Evolutionary conservation across 2,329 filamentous ascomycete species (phyloP), one percentile per base, ranked within the genome.

Genomic region (Arthrobotrys sinensis): DNA sequence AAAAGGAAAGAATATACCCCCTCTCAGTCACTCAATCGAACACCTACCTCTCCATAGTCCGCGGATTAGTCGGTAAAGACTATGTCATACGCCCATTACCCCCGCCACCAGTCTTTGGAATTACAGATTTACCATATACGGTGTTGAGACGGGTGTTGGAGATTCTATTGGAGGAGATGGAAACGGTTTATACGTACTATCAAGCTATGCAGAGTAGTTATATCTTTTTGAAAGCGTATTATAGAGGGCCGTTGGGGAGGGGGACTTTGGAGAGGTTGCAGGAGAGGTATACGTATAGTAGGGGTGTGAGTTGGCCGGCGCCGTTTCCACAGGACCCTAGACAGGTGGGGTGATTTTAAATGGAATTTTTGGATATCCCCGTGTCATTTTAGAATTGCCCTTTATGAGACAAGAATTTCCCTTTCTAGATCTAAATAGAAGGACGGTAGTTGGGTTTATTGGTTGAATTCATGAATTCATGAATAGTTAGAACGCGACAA

Each of bases 221-320:
- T 55, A 24, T 57, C 1, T 77, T 77, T 53, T 36, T 77, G 46
- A 77, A 77, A 24, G 73, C 57, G 48, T 64, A 68, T 46, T 75
- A 67, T 63, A 52, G 62, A 8, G 52, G 53, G 5, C 48, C 65
- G 0, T 28, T 75, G 43, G 53, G n/a, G 16, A 62, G 63, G 36
- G 52, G 24, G 32, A 75, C 52, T 12, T 45, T 75, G 63, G 63
- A 50, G 40, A 68, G 38, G 63, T 38, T 75, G 50, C 63, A 75
- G 21, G 53, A 67, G 21, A 67, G 70, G 63, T 75, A 75, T 46
- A 73, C 68, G 5, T 72, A 72, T 50, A 72, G 68, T 32, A 45
- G 68, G 34, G 68, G 68, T 4, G 46, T 72, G 6, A 72, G 68
- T 40, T 72, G 68, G 68, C 68, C 68, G 3, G 68, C 68, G 7